Percentiles rank a stretch among this genome's conserved stretches.
Conservation (phyloP, 2,329 filamentous ascomycete genomes). For the Paraconiothyrium sp. region DNA sequence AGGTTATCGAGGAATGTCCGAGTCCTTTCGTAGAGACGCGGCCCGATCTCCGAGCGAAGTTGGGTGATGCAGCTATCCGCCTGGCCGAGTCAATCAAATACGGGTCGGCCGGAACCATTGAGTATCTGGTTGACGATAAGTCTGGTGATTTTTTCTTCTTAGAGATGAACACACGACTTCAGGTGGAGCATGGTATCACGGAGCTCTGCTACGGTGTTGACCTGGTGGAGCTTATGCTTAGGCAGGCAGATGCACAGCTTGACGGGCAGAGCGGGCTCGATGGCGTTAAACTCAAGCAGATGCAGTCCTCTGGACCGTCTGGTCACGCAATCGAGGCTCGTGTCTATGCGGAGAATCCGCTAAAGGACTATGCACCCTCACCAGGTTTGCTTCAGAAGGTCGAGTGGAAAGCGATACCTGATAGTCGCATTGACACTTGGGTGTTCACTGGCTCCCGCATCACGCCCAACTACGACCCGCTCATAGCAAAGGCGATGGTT, state of each 20-base stretch:
- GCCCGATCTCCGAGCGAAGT: slow-evolving; percentile 68
- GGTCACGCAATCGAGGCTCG: slow-evolving; percentile 64
- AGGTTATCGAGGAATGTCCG: slow-evolving; percentile 89
- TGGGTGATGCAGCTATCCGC: slow-evolving; percentile 74
- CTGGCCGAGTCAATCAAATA: slow-evolving; percentile 69
- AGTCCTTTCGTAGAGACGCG: slow-evolving; percentile 70
- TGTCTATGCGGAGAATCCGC: slow-evolving; percentile 68
- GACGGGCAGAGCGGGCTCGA: slow-evolving; percentile 57
- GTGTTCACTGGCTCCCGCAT: slow-evolving; percentile 66
- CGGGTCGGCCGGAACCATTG: slow-evolving; percentile 87
- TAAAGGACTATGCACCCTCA: slow-evolving; percentile 66
- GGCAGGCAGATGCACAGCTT: slow-evolving; percentile 63
- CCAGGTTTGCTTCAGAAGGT: slow-evolving; percentile 68
- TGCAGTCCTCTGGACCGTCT: slow-evolving; percentile 56
- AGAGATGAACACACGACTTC: slow-evolving; percentile 68
- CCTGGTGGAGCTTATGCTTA: slow-evolving; percentile 65
- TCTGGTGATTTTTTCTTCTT: slow-evolving; percentile 78
- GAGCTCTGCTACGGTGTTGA: slow-evolving; percentile 65
- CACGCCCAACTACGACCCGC: slow-evolving; percentile 66
- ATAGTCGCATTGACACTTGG: slow-evolving; percentile 71
- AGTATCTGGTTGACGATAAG: slow-evolving; percentile 88
- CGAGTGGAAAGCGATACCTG: slow-evolving; percentile 60
- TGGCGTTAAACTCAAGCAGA: slow-evolving; percentile 50
- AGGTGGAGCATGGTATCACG: slow-evolving; percentile 68
- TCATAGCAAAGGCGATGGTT: slow-evolving; percentile 68